Evolutionary conservation across 768 basidiomycete genomes (phyloP), one percentile per base, ranked within the genome.

Genomic region (Boletus subcaerulescens): DNA sequence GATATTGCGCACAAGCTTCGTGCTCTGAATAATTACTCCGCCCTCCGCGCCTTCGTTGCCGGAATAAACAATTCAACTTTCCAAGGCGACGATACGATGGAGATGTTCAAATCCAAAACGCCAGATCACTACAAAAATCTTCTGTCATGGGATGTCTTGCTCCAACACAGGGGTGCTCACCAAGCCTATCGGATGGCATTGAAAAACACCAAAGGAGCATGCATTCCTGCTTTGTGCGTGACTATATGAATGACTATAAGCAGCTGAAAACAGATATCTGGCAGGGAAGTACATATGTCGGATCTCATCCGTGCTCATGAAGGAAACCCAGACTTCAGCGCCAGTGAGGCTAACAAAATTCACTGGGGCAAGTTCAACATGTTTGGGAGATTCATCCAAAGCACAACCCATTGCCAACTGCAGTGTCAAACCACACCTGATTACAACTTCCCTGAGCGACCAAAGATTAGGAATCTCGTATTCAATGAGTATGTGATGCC

Each of bases 321-420:
- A 72, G 89, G 85, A 53, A 94, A 96, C 57, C 76, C 78, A 3
- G 91, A 95, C 61, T 79, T 82, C 58, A 81, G 82, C 58, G 74
- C 83, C 8, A 74, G 80, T 20, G 87, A 91, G 62, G 76, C 84
- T 4, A 75, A 69, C 39, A 84, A 85, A 66, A 89, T 98, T 50
- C 93, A 98, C 64, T 98, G 96, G 96, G 91, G 87, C 26, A 98
- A 98, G 72, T 97, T 90, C 72, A 89, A 87, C 60, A 87, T 93
- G 82, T 89, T 98, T 76, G 94, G 88, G 31, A 81, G 86, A 56
- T 93, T 94, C 63, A 84, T 96, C 52, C 80, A 82, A 48, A 84
- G 81, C 62, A 88, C 93, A 7, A 79, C 80, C 0, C 82, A 88
- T 57, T 93, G 88, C 62, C 93, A 96, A 72, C 72, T 81, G 11